Evolutionary conservation across 2,329 filamentous ascomycete species (phyloP), one percentile per base, ranked within the genome.

Genomic region (Plectosphaerella cucumerina): DNA sequence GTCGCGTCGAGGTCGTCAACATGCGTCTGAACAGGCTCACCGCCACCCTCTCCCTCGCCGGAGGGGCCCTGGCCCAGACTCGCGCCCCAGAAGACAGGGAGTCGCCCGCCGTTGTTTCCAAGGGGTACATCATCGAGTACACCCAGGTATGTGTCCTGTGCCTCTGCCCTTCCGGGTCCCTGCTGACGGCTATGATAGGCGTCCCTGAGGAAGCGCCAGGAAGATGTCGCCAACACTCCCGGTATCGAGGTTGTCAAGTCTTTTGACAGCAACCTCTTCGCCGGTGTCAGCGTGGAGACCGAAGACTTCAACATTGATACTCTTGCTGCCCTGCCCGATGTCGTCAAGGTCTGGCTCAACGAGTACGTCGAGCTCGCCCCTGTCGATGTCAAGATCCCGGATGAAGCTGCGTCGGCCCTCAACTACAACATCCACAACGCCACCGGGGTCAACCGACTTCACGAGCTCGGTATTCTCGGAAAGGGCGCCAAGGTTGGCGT

Each of bases 401-500:
- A 23, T 26, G 17, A 11, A 5, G 37, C 15, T 1, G 23, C 46
- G 2, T 11, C 9, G 6, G 44, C 44, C 14, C 18, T 15, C 34
- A 67, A 66, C 44, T 67, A 68, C 48, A 64, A 63, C 3, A 53
- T 63, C 21, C 68, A 70, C 41, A 60, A 61, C n/a, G 65, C 62
- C 60, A 71, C 69, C 4, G 67, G 68, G 3, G 69, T 72, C 5
- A 62, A 70, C 26, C 63, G 59, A 48, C 61, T 71, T 5, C 69
- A 72, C 43, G 58, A 59, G 14, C 53, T 56, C n/a, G 69, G 69
- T 4, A 64, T 69, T 33, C 59, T 62, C 15, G 69, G 69, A 2
- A 66, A 65, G 45, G 68, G 67, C 3, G 65, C 60, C 5, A 70
- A 63, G 34, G 58, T 72, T 34, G 69, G 67, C 10, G 59, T 72